Percentiles rank a stretch among this genome's conserved stretches.
phyloP scores from a whole-genome alignment of 139 green algal genomes.

The Micractinium conductrix region DNA sequence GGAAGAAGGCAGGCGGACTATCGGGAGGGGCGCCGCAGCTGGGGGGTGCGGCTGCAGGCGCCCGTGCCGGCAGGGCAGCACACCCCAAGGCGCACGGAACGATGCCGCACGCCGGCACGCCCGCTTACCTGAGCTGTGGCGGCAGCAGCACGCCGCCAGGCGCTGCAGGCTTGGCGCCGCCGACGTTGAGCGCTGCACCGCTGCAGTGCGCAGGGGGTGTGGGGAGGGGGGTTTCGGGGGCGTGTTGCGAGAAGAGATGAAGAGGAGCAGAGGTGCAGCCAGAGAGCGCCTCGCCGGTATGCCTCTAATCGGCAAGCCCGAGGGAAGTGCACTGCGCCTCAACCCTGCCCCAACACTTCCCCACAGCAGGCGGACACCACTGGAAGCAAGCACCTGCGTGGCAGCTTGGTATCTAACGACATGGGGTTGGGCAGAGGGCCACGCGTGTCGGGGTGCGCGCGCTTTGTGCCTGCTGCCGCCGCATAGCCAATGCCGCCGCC shows the following conservation, averaged over 20 bases:
- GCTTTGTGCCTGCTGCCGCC: background rate
- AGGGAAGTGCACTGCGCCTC: background rate
- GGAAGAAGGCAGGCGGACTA: background rate
- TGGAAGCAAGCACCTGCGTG: background rate
- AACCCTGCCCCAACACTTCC: background rate
- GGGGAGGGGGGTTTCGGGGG: background rate
- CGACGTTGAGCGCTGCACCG: background rate
- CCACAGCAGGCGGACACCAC: background rate
- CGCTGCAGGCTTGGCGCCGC: background rate
- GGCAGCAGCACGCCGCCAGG: constrained; percentile 15
- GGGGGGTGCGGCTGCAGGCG: background rate
- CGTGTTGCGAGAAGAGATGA: background rate
- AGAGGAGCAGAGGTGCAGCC: background rate
- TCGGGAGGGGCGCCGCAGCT: background rate
- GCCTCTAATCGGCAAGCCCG: background rate
- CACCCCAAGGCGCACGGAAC: background rate
- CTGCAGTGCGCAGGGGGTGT: background rate
- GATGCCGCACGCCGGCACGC: background rate
- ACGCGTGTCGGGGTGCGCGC: constrained; percentile 8
- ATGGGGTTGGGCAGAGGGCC: constrained; percentile 29
- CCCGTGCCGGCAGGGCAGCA: background rate
- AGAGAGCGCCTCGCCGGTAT: background rate
- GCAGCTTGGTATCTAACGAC: constrained; percentile 14
- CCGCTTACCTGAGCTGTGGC: constrained; percentile 26
- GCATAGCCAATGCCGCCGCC: no score